Evolutionary conservation across 2,329 filamentous ascomycete species (phyloP), one percentile per base, ranked within the genome.

Genomic region (Boeremia lycopersici): DNA sequence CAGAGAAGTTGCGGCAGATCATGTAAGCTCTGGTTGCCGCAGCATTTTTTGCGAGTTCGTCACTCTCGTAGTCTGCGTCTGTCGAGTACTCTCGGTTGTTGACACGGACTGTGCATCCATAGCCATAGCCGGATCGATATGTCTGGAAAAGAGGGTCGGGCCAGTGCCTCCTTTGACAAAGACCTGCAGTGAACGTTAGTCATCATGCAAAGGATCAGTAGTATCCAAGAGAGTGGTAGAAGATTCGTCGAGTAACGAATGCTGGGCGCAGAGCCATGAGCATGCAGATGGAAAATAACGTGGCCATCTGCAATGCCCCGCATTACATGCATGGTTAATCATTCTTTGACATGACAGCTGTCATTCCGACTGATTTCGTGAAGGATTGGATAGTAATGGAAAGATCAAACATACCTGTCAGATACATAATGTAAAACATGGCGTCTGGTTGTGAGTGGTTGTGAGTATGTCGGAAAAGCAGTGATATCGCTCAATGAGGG

Each of bases 51-150:
- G 93, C 93, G 62, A 96, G 82, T 43, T 85, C 81, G 73, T 93
- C 90, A 59, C 89, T 90, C 73, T 90, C 87, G 78, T 95, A 96
- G 61, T 88, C 85, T 33, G 89, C 84, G 75, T 96, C 92, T 38
- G 93, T 96, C 75, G 93, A 91, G 79, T 97, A 98, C 80, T 96
- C 91, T 72, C 93, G 89, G 67, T 96, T 96, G 80, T 98, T 97
- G 74, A 98, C 93, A 61, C 95, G 85, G 53, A 96, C 93, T 54
- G 92, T 88, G 80, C 93, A 97, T 55, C 89, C 91, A 77, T 89
- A 96, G 72, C 93, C 93, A 67, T 81, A 85, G 62, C 82, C 79
- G 69, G 87, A 87, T 65, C 84, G 84, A 82, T 89, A 91, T 70
- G 88, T 88, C 78, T 95, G 89, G 82, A 96, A 98, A 74, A 86